These are phyloP conservation scores for Neofusicoccum sp. DNA, from an alignment of 2,329 filamentous ascomycete species.

Conservation along the genomic window DNA sequence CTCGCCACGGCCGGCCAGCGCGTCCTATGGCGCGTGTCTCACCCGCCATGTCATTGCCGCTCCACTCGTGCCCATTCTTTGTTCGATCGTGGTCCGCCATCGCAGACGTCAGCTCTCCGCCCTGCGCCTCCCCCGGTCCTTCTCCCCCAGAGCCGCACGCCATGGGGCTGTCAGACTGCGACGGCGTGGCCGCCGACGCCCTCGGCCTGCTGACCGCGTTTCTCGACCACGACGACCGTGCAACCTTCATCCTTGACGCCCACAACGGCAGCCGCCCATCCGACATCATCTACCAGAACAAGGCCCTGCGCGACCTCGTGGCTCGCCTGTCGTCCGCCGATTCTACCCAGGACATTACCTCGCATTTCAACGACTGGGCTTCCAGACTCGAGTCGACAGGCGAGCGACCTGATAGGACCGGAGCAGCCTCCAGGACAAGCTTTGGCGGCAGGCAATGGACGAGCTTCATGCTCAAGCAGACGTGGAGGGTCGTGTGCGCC, in stretches of 20 bases:
- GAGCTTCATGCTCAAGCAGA: background rate
- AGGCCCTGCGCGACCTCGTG: background rate
- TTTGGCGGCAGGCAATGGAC: slow-evolving; percentile 9
- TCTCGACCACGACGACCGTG: slow-evolving; percentile 8
- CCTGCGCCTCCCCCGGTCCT: background rate
- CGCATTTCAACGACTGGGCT: background rate
- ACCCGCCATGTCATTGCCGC: background rate
- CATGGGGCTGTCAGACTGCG: background rate
- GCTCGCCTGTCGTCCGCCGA: background rate
- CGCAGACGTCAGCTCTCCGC: background rate
- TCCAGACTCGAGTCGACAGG: background rate
- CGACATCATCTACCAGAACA: slow-evolving; percentile 1
- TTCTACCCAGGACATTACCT: background rate
- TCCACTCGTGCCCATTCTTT: slow-evolving; percentile 1
- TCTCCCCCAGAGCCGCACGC: too few species aligned
- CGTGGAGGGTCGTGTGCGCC: background rate
- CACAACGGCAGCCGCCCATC: background rate
- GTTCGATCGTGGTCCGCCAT: background rate
- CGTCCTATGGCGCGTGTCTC: background rate
- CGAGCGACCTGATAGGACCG: background rate
- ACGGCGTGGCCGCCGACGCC: background rate
- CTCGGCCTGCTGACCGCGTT: slow-evolving; percentile 1
- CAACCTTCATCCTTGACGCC: slow-evolving; percentile 14
- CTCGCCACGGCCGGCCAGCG: too few species aligned
- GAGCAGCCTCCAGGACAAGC: background rate